Percentiles rank a stretch among this genome's conserved stretches.
These are phyloP conservation scores for Dendrostoma leiphaemia DNA, from an alignment of 2,329 filamentous ascomycete genomes.

Conservation along the genomic window DNA sequence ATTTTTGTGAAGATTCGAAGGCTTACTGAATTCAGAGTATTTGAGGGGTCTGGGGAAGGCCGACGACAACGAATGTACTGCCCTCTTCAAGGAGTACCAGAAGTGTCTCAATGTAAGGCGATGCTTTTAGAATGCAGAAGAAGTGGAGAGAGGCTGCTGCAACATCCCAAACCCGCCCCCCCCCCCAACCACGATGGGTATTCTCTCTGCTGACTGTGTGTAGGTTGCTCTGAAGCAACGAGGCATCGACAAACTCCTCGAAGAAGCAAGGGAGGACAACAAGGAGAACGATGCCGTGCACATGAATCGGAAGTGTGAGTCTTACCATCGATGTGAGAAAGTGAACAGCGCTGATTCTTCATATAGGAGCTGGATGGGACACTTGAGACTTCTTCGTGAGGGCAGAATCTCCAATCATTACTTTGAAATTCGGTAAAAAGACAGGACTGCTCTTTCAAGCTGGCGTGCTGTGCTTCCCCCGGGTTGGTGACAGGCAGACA, in stretches of 20 bases:
- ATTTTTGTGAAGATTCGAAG: background rate
- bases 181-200: background rate
- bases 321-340: background rate
- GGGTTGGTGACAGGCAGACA: too few species aligned
- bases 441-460: too few species aligned
- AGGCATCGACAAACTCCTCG: constrained; percentile 90
- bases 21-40: constrained; percentile 63
- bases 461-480: too few species aligned
- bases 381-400: background rate
- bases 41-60: constrained; percentile 78
- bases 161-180: background rate
- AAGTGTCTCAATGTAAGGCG: constrained; percentile 73
- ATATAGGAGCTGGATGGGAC: background rate
- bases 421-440: background rate
- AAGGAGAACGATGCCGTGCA: constrained; percentile 80
- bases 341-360: background rate
- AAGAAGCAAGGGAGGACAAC: constrained; percentile 85
- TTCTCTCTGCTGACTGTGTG: constrained; percentile 5
- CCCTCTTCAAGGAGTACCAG: constrained; percentile 85
- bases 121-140: constrained; percentile 1
- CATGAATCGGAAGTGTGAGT: constrained; percentile 44
- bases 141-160: too few species aligned
- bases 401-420: background rate
- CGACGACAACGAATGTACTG: constrained; percentile 76
- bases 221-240: constrained; percentile 83